Percentiles rank a stretch among this genome's conserved stretches.
These are phyloP conservation scores for Xylaria flabelliformis DNA, from an alignment of 495 filamentous ascomycete genomes.

Conservation along the genomic window DNA sequence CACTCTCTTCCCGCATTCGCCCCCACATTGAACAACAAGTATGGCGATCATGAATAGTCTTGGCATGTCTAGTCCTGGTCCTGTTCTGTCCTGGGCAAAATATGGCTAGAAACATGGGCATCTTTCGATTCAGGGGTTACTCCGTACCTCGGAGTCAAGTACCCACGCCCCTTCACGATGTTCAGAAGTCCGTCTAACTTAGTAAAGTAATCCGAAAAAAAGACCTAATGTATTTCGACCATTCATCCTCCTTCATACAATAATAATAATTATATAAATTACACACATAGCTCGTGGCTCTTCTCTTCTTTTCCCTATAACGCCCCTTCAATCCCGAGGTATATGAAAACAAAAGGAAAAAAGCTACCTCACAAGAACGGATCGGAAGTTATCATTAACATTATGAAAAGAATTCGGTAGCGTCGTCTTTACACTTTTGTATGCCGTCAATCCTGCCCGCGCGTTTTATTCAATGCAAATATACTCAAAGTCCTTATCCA, in stretches of 20 bases:
- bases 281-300: not conserved
- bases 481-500: constrained; percentile 1
- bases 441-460: not conserved
- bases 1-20: not conserved
- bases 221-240: not conserved
- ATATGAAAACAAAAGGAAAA: not conserved
- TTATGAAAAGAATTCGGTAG: not conserved
- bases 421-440: not conserved
- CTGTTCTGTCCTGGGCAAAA: not conserved
- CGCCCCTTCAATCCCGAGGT: not conserved
- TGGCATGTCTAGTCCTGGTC: not conserved
- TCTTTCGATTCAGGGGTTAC: constrained; percentile 10
- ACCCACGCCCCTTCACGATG: constrained; percentile 6
- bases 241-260: not conserved
- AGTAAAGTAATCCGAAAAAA: not conserved
- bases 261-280: constrained; percentile 13
- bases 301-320: not conserved
- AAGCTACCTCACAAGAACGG: constrained; percentile 4
- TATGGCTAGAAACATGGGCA: not conserved
- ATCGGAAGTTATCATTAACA: constrained; percentile 17
- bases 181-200: not conserved
- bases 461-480: not conserved
- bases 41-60: not conserved
- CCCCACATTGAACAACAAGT: not conserved
- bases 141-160: constrained; percentile 15